Percentiles rank a stretch among this genome's conserved stretches.
Evolutionary conservation across 2,329 filamentous ascomycete species (phyloP).

Genomic region (Aureobasidium sp.): DNA sequence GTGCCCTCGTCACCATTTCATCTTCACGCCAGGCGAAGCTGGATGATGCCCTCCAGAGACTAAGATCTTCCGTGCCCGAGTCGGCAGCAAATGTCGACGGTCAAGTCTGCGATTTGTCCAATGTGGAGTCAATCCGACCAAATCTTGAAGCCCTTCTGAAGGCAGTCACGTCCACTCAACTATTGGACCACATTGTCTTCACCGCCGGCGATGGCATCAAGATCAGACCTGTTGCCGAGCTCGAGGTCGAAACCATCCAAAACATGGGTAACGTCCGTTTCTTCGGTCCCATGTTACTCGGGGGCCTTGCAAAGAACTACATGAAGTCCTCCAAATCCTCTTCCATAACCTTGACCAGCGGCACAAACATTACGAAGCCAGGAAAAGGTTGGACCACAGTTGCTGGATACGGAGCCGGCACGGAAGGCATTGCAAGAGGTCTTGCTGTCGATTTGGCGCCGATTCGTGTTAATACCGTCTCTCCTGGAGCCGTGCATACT

Average conservation of each 20-base stretch:
- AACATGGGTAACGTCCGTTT: slow-evolving; percentile 35
- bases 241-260: slow-evolving; percentile 23
- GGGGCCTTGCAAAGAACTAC: slow-evolving; percentile 38
- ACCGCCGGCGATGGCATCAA: slow-evolving; percentile 40
- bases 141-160: slow-evolving; percentile 11
- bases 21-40: not conserved
- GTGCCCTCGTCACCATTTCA: slow-evolving; percentile 4
- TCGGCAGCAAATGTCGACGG: not conserved
- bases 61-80: not conserved
- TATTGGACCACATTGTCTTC: slow-evolving; percentile 48
- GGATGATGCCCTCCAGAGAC: not conserved
- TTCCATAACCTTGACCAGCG: slow-evolving; percentile 49
- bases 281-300: slow-evolving; percentile 41
- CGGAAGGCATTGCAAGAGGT: slow-evolving; percentile 43
- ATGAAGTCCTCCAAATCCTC: slow-evolving; percentile 32
- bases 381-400: slow-evolving; percentile 42
- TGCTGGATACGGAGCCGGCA: slow-evolving; percentile 37
- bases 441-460: slow-evolving; percentile 56
- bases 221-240: slow-evolving; percentile 14
- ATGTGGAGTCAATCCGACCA: not conserved
- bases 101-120: not conserved
- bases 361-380: slow-evolving; percentile 42
- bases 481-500: not conserved
- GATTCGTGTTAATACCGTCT: not conserved
- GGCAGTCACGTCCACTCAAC: slow-evolving; percentile 23